Percentiles rank a stretch among this genome's conserved stretches.
These are phyloP conservation scores for Canavalia gladiata DNA, from an alignment of 306 rosid species.

Conservation along the genomic window DNA sequence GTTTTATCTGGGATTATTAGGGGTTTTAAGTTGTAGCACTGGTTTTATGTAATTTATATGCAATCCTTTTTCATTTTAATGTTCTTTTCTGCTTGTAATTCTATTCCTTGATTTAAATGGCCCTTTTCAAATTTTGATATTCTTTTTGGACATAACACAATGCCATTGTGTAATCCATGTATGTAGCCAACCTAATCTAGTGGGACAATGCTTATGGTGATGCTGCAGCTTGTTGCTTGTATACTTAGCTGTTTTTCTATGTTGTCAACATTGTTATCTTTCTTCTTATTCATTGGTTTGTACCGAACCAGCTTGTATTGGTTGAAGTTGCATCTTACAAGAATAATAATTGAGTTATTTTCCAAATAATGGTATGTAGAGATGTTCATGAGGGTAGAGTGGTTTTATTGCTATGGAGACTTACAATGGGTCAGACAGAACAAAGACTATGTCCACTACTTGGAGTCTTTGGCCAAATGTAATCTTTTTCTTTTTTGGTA, in stretches of 20 bases:
- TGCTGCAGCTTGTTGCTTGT: constrained; percentile 12
- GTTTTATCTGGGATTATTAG: not conserved
- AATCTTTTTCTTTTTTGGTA: constrained; percentile 28
- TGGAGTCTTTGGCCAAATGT: constrained; percentile 77
- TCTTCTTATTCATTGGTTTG: constrained; percentile 24
- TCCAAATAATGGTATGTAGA: no score
- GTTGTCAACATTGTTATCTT: constrained; percentile 5
- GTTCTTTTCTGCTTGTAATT: constrained; percentile 1
- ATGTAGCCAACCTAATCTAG: not conserved
- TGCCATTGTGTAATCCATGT: not conserved
- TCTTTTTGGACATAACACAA: not conserved
- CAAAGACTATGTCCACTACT: constrained; percentile 67
- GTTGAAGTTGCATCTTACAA: constrained; percentile 80
- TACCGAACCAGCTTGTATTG: constrained; percentile 67
- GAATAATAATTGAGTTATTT: not conserved
- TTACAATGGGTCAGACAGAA: constrained; percentile 76
- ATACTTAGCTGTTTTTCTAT: constrained; percentile 14
- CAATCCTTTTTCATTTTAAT: not conserved
- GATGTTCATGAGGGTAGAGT: no score
- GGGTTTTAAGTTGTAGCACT: not conserved
- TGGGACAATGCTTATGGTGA: not conserved
- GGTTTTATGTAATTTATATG: constrained; percentile 15
- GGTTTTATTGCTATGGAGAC: constrained; percentile 59
- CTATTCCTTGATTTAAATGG: constrained; percentile 4
- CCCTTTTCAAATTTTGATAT: not conserved